These are phyloP conservation scores for Hymenoscyphus salicellus DNA, from an alignment of 2,329 filamentous ascomycete genomes.

Conservation along the genomic window DNA sequence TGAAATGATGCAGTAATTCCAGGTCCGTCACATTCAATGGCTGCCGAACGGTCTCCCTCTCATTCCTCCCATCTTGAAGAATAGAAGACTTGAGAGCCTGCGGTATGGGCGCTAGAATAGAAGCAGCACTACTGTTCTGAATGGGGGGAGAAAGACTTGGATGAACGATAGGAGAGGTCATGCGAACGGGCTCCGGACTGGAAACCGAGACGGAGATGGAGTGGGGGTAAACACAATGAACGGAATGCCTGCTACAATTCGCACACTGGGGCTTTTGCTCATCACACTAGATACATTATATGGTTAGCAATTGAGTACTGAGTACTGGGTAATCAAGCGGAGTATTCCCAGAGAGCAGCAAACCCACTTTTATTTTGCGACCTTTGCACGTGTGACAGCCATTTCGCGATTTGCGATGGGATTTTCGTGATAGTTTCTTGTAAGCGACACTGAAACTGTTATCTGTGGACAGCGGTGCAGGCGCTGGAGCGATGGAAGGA, in stretches of 20 bases:
- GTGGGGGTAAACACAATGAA: slow-evolving; percentile 9
- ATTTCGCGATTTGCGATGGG: slow-evolving; percentile 16
- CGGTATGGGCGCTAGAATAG: not conserved
- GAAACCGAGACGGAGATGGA: not conserved
- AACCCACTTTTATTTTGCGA: slow-evolving; percentile 13
- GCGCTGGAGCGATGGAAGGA: not conserved
- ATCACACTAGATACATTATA: slow-evolving; percentile 34
- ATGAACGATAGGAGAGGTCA: not conserved
- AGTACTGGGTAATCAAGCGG: not conserved
- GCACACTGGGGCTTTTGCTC: slow-evolving; percentile 39
- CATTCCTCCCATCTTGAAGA: not conserved
- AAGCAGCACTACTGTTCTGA: not conserved
- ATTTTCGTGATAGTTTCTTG: slow-evolving; percentile 12
- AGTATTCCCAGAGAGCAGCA: not conserved
- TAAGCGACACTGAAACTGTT: not conserved
- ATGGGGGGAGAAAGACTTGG: not conserved
- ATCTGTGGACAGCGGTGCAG: not conserved
- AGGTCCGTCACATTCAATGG: slow-evolving; percentile 22
- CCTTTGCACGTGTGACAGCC: slow-evolving; percentile 15
- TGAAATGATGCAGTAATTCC: slow-evolving; percentile 25
- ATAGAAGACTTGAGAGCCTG: not conserved
- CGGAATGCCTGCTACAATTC: slow-evolving; percentile 29
- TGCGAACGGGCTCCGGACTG: slow-evolving; percentile 5
- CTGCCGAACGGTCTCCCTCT: not conserved
- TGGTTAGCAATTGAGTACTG: not conserved